These are phyloP conservation scores for Rhizophagus clarus DNA, from an alignment of 192 early-diverging fungal species.

Conservation along the genomic window DNA sequence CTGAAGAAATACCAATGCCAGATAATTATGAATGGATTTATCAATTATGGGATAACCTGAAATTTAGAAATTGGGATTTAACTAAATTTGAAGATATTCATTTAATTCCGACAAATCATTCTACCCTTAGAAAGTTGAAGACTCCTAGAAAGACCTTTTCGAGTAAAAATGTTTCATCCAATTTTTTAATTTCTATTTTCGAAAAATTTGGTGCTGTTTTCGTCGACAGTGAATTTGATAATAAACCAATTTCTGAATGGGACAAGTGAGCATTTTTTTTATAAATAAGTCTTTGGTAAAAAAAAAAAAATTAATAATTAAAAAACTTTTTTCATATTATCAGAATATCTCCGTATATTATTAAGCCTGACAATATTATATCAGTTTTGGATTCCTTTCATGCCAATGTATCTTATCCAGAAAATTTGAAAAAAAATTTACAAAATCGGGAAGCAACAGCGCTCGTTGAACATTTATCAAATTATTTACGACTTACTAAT, in stretches of 20 bases:
- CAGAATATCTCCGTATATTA: neutral
- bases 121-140: neutral
- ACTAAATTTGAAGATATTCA: neutral
- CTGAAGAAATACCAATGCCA: neutral
- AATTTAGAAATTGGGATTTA: neutral
- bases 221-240: neutral
- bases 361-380: neutral
- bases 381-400: neutral
- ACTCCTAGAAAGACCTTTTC: neutral
- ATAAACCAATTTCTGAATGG: neutral
- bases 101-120: neutral
- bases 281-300: neutral
- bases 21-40: neutral
- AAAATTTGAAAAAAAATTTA: neutral
- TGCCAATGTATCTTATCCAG: neutral
- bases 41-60: neutral
- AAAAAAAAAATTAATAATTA: neutral
- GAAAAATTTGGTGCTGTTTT: conserved; percentile 4
- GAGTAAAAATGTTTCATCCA: neutral
- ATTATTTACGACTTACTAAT: neutral
- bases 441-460: neutral
- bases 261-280: neutral
- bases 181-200: neutral
- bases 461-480: neutral
- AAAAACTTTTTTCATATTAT: neutral